Base-by-base conservation (phyloP, 495 filamentous ascomycete species). In the Alectoria sarmentosa region DNA sequence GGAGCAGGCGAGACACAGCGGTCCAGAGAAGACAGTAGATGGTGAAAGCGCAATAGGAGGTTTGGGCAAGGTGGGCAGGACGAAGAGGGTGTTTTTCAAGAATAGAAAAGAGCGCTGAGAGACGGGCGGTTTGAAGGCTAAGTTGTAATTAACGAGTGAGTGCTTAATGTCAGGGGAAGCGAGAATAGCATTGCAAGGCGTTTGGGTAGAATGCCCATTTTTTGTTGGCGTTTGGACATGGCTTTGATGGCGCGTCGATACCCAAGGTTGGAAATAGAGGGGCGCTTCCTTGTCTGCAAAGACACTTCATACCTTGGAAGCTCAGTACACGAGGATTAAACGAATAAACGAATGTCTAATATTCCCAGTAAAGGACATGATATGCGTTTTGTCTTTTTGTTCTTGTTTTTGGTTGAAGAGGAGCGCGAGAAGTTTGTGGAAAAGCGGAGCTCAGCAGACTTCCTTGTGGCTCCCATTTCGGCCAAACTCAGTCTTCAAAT, bases 1-100 rank as follows among this genome's bases (percentile, higher is more conserved):
- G 21, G 70, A 65, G 36, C 62, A 69, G 36, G 72, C 69, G 34
- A 55, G 62, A 44, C 38, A 61, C 28, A 52, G 63, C 4, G 67
- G 64, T 17, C 63, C 26, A 34, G 56, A 60, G 48, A 58, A 52
- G 52, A 55, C 21, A 34, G 30, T 14, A 28, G 52, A 30, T 17
- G 5, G 49, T 6, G 49, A 54, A 8, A 54, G 26, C 15, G 13
- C 9, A 14, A 58, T 64, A 46, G 71, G 62, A 14, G 71, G 66
- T 28, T n/a, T 70, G 38, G 68, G 66, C 34, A 72, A 69, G 48
- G 65, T 70, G 21, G 71, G 70, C 4, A 44, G 42, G 11, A 73
- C 66, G 34, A 70, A 62, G 36, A 65, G 68, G 61, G 61, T 73
- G 1, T 69, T 69, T 55, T 48, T 73, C 38, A 72, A 60, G 30